Evolutionary conservation across 768 basidiomycete species (phyloP).

Genomic region (Sarcodon sp.): DNA sequence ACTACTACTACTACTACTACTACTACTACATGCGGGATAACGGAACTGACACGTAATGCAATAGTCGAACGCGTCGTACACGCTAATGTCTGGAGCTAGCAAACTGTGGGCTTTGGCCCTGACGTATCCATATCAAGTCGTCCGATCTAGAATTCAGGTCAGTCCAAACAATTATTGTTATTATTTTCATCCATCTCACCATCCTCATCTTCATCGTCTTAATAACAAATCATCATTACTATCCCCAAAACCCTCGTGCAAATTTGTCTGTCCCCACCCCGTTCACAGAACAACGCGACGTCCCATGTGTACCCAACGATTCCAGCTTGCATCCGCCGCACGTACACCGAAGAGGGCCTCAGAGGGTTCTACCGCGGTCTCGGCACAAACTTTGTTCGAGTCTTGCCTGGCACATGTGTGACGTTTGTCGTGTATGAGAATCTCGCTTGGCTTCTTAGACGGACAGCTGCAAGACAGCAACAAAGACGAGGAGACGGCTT

Average conservation of each 20-base stretch:
- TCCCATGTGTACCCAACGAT: constrained; percentile 71
- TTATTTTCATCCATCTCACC: neutral
- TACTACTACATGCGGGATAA: no score
- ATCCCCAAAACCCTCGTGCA: neutral
- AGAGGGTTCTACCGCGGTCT: constrained; percentile 91
- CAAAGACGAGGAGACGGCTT: constrained; percentile 1
- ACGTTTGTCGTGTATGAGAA: constrained; percentile 98
- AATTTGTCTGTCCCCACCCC: neutral
- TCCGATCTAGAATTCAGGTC: constrained; percentile 89
- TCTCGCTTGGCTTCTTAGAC: constrained; percentile 68
- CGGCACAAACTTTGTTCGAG: constrained; percentile 86
- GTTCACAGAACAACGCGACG: constrained; percentile 49
- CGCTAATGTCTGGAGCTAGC: constrained; percentile 82
- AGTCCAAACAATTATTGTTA: constrained; percentile 7
- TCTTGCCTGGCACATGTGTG: constrained; percentile 93
- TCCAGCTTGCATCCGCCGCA: constrained; percentile 63
- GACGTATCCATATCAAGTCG: constrained; percentile 97
- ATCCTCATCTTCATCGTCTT: constrained; percentile 1
- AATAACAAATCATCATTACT: neutral
- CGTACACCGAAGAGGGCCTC: constrained; percentile 71
- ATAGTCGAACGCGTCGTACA: constrained; percentile 86
- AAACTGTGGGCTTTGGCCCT: constrained; percentile 72
- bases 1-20: neutral
- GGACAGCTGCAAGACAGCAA: constrained; percentile 44
- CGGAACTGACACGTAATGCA: no score